A percentile compares a stretch with the other conserved stretches of the same genome.
These are phyloP conservation scores for Magnusiomyces fungicola DNA, from an alignment of 1,139 yeast genomes.

Conservation along the genomic window DNA sequence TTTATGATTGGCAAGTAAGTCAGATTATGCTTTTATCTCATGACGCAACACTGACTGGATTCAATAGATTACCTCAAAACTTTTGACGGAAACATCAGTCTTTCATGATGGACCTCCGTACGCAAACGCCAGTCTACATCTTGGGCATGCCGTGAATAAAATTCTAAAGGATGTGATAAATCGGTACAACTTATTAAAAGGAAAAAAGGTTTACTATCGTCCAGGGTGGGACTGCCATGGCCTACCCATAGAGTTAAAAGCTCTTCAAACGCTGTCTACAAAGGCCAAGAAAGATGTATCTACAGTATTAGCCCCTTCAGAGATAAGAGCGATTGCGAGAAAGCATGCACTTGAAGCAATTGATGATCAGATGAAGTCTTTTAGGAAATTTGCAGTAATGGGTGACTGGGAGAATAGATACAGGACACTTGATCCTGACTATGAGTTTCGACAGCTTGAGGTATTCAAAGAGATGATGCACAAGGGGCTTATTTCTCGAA, in stretches of 20 bases:
- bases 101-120: slow-evolving; percentile 98
- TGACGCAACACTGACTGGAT: not conserved
- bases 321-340: slow-evolving; percentile 58
- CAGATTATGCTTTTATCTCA: not conserved
- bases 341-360: slow-evolving; percentile 63
- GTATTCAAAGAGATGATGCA: slow-evolving; percentile 62
- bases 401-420: slow-evolving; percentile 73
- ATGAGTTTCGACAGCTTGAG: slow-evolving; percentile 65
- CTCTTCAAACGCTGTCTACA: slow-evolving; percentile 35
- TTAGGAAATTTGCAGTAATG: slow-evolving; percentile 68
- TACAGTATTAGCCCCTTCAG: slow-evolving; percentile 38
- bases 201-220: slow-evolving; percentile 56
- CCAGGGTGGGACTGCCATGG: slow-evolving; percentile 99
- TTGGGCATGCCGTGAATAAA: slow-evolving; percentile 92
- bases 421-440: slow-evolving; percentile 60
- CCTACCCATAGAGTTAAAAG: slow-evolving; percentile 86
- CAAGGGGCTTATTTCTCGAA: slow-evolving; percentile 67
- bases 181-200: slow-evolving; percentile 58
- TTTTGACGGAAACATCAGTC: slow-evolving; percentile 40
- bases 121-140: slow-evolving; percentile 88
- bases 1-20: slow-evolving; percentile 40
- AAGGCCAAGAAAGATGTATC: slow-evolving; percentile 30
- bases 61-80: not conserved
- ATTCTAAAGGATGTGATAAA: slow-evolving; percentile 78
- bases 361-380: slow-evolving; percentile 53